Conservation (phyloP, 1,284 basidiomycete species). For the Pascua sp. region DNA sequence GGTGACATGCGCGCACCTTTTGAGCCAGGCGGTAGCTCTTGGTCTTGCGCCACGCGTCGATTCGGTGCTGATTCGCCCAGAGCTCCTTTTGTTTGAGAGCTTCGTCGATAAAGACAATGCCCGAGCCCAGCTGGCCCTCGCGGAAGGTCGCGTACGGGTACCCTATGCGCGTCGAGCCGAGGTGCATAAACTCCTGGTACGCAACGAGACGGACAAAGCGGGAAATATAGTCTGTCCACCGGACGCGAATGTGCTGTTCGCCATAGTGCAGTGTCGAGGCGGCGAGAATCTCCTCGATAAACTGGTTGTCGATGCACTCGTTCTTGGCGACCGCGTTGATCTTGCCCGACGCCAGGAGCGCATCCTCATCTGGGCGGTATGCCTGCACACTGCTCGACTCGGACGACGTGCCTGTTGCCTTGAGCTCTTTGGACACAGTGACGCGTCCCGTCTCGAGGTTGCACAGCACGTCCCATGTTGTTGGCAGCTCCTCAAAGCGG, state of each 20-base stretch:
- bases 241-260: conserved; percentile 69
- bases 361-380: conserved; percentile 17
- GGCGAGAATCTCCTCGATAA: conserved; percentile 83
- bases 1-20: conserved; percentile 53
- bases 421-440: conserved; percentile 64
- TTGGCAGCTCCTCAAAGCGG: conserved; percentile 78
- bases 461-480: conserved; percentile 84
- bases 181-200: conserved; percentile 70
- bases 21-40: conserved; percentile 62
- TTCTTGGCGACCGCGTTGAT: conserved; percentile 50
- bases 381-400: conserved; percentile 25
- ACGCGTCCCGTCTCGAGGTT: conserved; percentile 83
- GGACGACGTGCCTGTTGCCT: conserved; percentile 14
- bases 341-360: conserved; percentile 12
- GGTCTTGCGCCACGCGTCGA: conserved; percentile 74
- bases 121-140: conserved; percentile 59
- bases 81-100: conserved; percentile 60
- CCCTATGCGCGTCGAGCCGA: conserved; percentile 64
- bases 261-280: conserved; percentile 72
- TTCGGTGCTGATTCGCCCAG: conserved; percentile 63
- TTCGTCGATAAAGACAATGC: conserved; percentile 67
- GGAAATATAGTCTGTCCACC: conserved; percentile 70
- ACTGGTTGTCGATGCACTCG: conserved; percentile 72
- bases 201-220: conserved; percentile 73
- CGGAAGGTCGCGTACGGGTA: conserved; percentile 51